Evolutionary conservation across 2,329 filamentous ascomycete species (phyloP).

Genomic region (Colletotrichum sp.): DNA sequence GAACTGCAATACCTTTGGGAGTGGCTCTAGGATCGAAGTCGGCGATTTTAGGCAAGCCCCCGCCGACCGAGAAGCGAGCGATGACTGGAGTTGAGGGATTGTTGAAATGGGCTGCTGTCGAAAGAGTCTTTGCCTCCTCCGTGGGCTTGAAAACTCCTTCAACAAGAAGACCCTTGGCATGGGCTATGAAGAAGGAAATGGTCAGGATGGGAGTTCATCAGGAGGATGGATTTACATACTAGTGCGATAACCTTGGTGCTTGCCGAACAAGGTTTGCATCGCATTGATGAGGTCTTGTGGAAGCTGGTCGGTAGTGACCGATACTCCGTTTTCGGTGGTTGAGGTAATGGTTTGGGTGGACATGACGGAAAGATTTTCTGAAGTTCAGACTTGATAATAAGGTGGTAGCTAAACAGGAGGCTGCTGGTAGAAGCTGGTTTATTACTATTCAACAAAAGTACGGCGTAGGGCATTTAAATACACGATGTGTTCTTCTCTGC

Average conservation of each 20-base stretch:
- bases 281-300: too few species aligned
- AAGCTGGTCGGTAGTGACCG: too few species aligned
- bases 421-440: too few species aligned
- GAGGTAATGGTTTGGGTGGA: too few species aligned
- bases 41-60: neutral
- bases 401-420: too few species aligned
- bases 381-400: too few species aligned
- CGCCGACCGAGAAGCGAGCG: constrained; percentile 48
- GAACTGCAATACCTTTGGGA: neutral
- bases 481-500: too few species aligned
- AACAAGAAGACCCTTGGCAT: constrained; percentile 58
- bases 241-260: neutral
- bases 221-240: neutral
- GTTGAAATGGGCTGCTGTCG: constrained; percentile 53
- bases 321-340: too few species aligned
- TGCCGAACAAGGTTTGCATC: too few species aligned
- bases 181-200: constrained; percentile 34
- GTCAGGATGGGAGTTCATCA: neutral
- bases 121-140: constrained; percentile 45
- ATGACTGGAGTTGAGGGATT: constrained; percentile 46
- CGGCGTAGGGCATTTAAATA: too few species aligned
- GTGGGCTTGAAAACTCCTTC: constrained; percentile 58
- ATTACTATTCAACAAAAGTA: too few species aligned
- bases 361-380: too few species aligned
- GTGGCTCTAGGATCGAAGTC: neutral